phyloP scores from a whole-genome alignment of 345 rosid species.

The Brassica cretica region DNA sequence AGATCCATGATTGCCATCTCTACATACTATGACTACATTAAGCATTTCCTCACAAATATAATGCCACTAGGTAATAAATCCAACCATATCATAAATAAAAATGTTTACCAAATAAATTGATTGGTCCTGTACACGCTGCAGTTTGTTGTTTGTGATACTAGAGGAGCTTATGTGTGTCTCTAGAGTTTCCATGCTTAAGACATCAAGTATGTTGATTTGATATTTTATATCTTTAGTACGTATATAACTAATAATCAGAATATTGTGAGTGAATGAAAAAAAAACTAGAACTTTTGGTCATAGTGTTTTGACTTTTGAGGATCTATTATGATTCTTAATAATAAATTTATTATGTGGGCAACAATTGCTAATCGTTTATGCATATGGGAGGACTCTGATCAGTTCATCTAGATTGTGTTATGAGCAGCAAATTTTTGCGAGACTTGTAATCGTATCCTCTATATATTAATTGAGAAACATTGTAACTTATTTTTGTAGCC shows the following conservation, averaged over 20 bases:
- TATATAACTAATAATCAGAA: background rate
- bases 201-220: background rate
- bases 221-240: background rate
- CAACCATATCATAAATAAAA: background rate
- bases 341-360: background rate
- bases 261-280: background rate
- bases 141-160: background rate
- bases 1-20: no score
- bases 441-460: background rate
- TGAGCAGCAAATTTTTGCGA: background rate
- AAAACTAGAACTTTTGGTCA: background rate
- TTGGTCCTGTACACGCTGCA: background rate
- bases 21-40: background rate
- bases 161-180: background rate
- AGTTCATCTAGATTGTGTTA: background rate
- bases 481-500: no score
- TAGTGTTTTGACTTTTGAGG: background rate
- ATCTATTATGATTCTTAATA: background rate
- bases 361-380: background rate
- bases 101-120: background rate
- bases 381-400: constrained; percentile 3
- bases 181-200: background rate
- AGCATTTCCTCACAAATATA: background rate
- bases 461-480: no score
- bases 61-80: constrained; percentile 5